These are phyloP conservation scores for Penicillium crystallinum DNA, from an alignment of 495 filamentous ascomycete species.

Conservation along the genomic window DNA sequence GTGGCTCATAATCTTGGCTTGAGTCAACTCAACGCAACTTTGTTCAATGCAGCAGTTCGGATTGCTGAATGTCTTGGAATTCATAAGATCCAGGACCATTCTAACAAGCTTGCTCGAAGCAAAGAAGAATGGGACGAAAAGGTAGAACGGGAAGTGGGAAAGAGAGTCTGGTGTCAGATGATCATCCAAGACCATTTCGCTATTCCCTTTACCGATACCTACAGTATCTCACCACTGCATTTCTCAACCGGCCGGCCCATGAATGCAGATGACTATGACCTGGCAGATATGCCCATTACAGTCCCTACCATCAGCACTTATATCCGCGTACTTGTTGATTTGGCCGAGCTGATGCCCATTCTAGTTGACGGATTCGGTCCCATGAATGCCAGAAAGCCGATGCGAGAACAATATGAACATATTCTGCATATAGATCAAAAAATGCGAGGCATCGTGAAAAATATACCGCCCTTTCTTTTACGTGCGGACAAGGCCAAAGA, in stretches of 20 bases:
- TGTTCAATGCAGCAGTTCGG: slow-evolving; percentile 35
- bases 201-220: slow-evolving; percentile 44
- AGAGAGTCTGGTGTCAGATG: slow-evolving; percentile 43
- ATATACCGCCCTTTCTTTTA: slow-evolving; percentile 28
- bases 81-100: slow-evolving; percentile 27
- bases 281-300: slow-evolving; percentile 27
- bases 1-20: slow-evolving; percentile 44
- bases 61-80: slow-evolving; percentile 37
- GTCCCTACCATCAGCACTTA: slow-evolving; percentile 38
- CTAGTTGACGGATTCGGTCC: slow-evolving; percentile 36
- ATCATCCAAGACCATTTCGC: slow-evolving; percentile 46
- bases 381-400: slow-evolving; percentile 25
- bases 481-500: slow-evolving; percentile 24
- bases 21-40: slow-evolving; percentile 36
- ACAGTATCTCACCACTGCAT: slow-evolving; percentile 39
- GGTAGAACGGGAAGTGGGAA: slow-evolving; percentile 35
- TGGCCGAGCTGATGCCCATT: slow-evolving; percentile 38
- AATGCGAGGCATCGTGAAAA: slow-evolving; percentile 34
- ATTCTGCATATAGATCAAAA: slow-evolving; percentile 38
- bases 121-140: slow-evolving; percentile 24
- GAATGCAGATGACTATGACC: slow-evolving; percentile 38
- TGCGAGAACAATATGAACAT: slow-evolving; percentile 37
- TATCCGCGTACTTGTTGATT: slow-evolving; percentile 31
- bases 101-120: slow-evolving; percentile 12
- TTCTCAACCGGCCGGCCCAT: slow-evolving; percentile 34